Base-by-base conservation (phyloP, 306 rosid species). In the Prunus mume region DNA sequence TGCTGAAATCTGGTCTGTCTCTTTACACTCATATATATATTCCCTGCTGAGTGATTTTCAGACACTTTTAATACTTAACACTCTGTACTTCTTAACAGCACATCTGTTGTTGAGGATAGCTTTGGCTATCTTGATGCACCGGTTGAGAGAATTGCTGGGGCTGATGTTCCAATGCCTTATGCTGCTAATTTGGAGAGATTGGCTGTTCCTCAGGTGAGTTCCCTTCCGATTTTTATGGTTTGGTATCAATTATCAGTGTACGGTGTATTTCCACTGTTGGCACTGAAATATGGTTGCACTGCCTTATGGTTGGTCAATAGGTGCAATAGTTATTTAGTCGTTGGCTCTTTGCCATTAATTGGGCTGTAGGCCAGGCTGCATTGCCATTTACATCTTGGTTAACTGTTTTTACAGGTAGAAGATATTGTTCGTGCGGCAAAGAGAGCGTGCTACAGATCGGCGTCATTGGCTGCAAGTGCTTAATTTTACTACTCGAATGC, bases 131-230 rank as follows among this genome's bases (percentile, higher is more conserved):
- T 96, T 64, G 99, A 96, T 76, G 98, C 99, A 15, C 99, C 99
- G 0, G 93, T 92, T 45, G 98, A 96, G 91, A 92, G 99, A 78
- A 81, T 96, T 83, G 75, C 89, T 3, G 99, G 99, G 74, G 98
- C 99, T 76, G 99, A 96, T 80, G 91, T 96, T 80, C 99, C 99
- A n/a, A 96, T 92, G 98, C 99, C 99, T 47, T 96, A 96, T 73
- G 99, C 99, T 17, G 90, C 98, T 75, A 96, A 96, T 85, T 87
- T 96, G 69, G 99, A 96, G 88, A 88, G 99, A 69, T 12, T 96
- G 90, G 99, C 99, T 82, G 90, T 96, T 47, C 99, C 99, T 58
- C 99, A 96, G 97, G 99, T 91, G 71, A 47, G 67, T 73, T 72
- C 76, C 7, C 12, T 54, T 54, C 25, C 17, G 34, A 12, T 68